Conservation (phyloP, 148 eudicot genomes). For the Rhododendron mucronatum region DNA sequence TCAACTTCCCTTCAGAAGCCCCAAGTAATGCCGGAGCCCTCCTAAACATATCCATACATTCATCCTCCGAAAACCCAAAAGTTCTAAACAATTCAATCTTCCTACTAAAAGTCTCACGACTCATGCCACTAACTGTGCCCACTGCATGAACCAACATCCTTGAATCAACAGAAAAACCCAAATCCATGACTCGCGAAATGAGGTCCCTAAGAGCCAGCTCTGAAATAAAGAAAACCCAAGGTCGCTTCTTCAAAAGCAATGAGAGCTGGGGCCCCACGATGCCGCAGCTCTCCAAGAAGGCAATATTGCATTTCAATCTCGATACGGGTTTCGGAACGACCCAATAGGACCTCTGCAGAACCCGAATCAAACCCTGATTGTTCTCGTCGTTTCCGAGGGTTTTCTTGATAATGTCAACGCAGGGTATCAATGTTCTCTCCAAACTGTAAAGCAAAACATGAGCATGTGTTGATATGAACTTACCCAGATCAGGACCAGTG, state of each 20-base stretch:
- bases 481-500: slow-evolving; percentile 2
- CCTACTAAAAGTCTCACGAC: slow-evolving; percentile 12
- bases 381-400: not conserved
- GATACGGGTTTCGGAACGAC: not conserved
- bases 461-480: not conserved
- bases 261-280: slow-evolving; percentile 21
- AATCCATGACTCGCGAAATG: slow-evolving; percentile 5
- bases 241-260: slow-evolving; percentile 13
- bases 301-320: slow-evolving; percentile 5
- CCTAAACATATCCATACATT: slow-evolving; percentile 21
- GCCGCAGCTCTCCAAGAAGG: slow-evolving; percentile 16
- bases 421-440: slow-evolving; percentile 4
- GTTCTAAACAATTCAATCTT: slow-evolving; percentile 19
- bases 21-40: slow-evolving; percentile 18
- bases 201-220: slow-evolving; percentile 3
- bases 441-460: not conserved
- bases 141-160: slow-evolving; percentile 26
- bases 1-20: slow-evolving; percentile 23
- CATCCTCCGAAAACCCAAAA: slow-evolving; percentile 23
- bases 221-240: slow-evolving; percentile 11
- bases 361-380: slow-evolving; percentile 7
- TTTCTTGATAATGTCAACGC: not conserved
- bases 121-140: slow-evolving; percentile 11
- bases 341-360: slow-evolving; percentile 10
- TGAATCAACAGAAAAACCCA: slow-evolving; percentile 22